These are phyloP conservation scores for Sporothrix brunneoviolacea DNA, from an alignment of 2,329 filamentous ascomycete genomes.

Conservation along the genomic window DNA sequence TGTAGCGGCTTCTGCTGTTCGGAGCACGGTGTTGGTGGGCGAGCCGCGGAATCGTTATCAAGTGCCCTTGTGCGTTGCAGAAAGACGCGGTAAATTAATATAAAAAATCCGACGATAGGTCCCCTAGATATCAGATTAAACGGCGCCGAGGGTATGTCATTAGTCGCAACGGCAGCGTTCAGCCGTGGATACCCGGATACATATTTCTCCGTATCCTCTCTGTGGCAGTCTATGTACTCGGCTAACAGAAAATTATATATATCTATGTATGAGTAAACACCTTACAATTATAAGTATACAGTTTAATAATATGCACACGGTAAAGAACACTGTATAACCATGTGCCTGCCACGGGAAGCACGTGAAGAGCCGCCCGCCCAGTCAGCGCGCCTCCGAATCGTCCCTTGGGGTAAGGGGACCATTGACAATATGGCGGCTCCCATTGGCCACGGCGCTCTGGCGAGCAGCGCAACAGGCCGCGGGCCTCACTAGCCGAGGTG, in stretches of 20 bases:
- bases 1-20: neutral
- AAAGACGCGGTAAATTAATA: constrained; percentile 5
- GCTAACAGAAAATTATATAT: too few relatives aligned
- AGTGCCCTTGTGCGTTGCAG: constrained; percentile 1
- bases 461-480: constrained; percentile 6
- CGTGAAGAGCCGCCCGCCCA: constrained; percentile 11
- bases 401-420: constrained; percentile 10
- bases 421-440: constrained; percentile 18
- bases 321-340: too few relatives aligned
- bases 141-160: neutral
- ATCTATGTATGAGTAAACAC: too few relatives aligned
- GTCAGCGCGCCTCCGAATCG: constrained; percentile 19
- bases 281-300: too few relatives aligned
- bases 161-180: constrained; percentile 1
- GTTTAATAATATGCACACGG: too few relatives aligned
- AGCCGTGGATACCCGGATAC: neutral
- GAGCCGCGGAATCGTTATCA: neutral
- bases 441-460: constrained; percentile 14
- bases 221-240: neutral
- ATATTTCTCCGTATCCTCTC: neutral
- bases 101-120: neutral
- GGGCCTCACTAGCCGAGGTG: constrained; percentile 20
- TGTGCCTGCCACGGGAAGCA: neutral
- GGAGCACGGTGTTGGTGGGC: neutral
- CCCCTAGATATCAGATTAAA: neutral